Base-by-base conservation (phyloP, 345 rosid species). In the Eucalyptus regnans region DNA sequence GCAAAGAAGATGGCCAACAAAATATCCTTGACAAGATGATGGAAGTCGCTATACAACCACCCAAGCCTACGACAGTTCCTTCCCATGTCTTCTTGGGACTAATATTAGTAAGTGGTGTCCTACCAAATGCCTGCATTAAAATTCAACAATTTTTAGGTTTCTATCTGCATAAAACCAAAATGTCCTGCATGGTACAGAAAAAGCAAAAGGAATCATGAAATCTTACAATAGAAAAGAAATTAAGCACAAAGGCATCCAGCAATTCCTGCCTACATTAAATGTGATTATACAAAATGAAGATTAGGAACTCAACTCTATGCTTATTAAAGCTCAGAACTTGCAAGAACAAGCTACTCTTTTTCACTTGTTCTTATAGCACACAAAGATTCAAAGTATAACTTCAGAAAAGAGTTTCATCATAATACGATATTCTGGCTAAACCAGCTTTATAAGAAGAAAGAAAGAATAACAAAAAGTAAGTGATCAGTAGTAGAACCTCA, bases 61-160 rank as follows among this genome's bases (percentile, higher is more conserved):
- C 96, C 91, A 97, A 91, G 66, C 99, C 99, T 29, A 91, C 90
- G 85, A 95, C 88, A 88, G 98, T 93, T 89, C 99, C 99, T 92
- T 96, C 99, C 99, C 99, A 96, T 85, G 99, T 96, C 94, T 96
- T 96, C 92, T 96, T 96, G 7, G 99, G 99, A 91, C 99, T 96
- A 88, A 96, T 92, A 90, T 90, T 95, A 79, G 96, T 96, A 88
- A 97, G 96, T 23, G 94, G 96, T 10, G 98, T 96, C 93, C 93
- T 94, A 51, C 99, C 99, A 93, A 96, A 95, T 90, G 95, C 94
- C 99, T 97, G 96, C 92, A 91, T 49, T 41, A 50, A 44, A 87
- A 62, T 87, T 88, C 86, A 90, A 54, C 18, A 86, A 87, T 71
- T 91, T 87, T 87, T 15, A 23, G 33, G 83, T n/a, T 88, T 43